A percentile compares a stretch with the other conserved stretches of the same genome.
Conservation (phyloP, 2,329 filamentous ascomycete genomes). For the Claviceps arundinis region DNA sequence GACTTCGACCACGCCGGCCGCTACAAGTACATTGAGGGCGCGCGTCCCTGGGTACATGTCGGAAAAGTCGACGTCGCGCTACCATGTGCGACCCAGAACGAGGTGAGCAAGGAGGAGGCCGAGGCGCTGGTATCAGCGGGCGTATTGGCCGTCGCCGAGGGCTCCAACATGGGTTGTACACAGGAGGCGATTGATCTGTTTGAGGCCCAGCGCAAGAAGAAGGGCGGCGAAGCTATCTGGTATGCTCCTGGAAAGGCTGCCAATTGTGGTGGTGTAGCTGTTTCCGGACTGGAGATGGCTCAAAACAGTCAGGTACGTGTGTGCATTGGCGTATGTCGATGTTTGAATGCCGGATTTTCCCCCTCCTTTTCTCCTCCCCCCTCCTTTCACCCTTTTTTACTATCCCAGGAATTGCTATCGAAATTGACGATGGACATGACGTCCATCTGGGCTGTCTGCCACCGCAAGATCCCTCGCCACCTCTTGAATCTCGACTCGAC, state of each 20-base stretch:
- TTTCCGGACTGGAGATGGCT: slow-evolving; percentile 96
- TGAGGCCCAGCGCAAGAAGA: slow-evolving; percentile 61
- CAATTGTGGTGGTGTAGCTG: slow-evolving; percentile 94
- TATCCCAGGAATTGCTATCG: no score
- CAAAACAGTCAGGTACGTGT: slow-evolving; percentile 60
- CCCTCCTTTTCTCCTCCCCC: no score
- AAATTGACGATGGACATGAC: no score
- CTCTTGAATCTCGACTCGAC: no score
- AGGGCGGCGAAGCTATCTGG: slow-evolving; percentile 65
- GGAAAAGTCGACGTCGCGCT: slow-evolving; percentile 83
- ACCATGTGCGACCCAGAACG: slow-evolving; percentile 92
- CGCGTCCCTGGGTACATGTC: slow-evolving; percentile 82
- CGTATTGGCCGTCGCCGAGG: slow-evolving; percentile 80
- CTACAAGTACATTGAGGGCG: slow-evolving; percentile 79
- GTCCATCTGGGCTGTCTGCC: no score
- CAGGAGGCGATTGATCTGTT: slow-evolving; percentile 90
- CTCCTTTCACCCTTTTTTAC: neutral
- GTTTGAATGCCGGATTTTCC: no score
- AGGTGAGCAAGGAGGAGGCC: slow-evolving; percentile 86
- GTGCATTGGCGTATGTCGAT: no score
- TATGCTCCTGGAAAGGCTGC: slow-evolving; percentile 95
- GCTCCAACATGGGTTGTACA: slow-evolving; percentile 98
- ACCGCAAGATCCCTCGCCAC: no score
- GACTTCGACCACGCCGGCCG: slow-evolving; percentile 50
- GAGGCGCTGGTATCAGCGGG: slow-evolving; percentile 65